Conservation (phyloP, 2,329 filamentous ascomycete species). For the Chlorencoelia australis region DNA sequence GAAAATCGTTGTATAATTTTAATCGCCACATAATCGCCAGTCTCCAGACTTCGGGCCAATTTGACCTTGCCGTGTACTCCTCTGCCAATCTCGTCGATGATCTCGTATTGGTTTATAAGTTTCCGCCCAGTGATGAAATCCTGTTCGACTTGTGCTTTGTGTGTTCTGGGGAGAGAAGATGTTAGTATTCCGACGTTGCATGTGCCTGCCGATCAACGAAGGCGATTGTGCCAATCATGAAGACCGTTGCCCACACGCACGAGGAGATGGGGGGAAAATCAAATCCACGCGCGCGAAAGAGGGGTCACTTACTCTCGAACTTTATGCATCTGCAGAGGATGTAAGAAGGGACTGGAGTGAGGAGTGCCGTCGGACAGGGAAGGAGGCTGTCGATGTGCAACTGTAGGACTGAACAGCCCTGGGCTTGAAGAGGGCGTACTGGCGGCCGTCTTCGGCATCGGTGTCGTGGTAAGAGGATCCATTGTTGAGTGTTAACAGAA, state of each 20-base stretch:
- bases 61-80: slow-evolving; percentile 98
- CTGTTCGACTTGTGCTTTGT: slow-evolving; percentile 83
- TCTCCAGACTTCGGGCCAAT: slow-evolving; percentile 71
- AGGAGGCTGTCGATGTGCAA: slow-evolving; percentile 29
- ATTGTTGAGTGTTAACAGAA: slow-evolving; percentile 19
- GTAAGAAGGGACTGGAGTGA: slow-evolving; percentile 51
- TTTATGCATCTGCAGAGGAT: slow-evolving; percentile 61
- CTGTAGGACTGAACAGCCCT: slow-evolving; percentile 47
- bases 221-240: not conserved
- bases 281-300: not conserved
- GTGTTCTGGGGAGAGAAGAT: slow-evolving; percentile 49
- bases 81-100: slow-evolving; percentile 90
- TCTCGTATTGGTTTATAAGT: slow-evolving; percentile 94
- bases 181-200: too few relatives aligned
- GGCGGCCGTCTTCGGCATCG: slow-evolving; percentile 28
- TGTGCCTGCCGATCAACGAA: too few relatives aligned
- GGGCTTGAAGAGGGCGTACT: slow-evolving; percentile 52
- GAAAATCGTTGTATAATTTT: slow-evolving; percentile 97
- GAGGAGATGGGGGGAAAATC: not conserved
- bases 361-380: slow-evolving; percentile 40
- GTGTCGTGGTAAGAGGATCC: slow-evolving; percentile 17
- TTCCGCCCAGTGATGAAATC: slow-evolving; percentile 86
- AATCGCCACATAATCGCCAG: slow-evolving; percentile 77
- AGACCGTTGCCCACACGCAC: not conserved
- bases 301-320: slow-evolving; percentile 59